These are phyloP conservation scores for Vitis hybrid DNA, from an alignment of 177 flowering plant species.

Conservation along the genomic window DNA sequence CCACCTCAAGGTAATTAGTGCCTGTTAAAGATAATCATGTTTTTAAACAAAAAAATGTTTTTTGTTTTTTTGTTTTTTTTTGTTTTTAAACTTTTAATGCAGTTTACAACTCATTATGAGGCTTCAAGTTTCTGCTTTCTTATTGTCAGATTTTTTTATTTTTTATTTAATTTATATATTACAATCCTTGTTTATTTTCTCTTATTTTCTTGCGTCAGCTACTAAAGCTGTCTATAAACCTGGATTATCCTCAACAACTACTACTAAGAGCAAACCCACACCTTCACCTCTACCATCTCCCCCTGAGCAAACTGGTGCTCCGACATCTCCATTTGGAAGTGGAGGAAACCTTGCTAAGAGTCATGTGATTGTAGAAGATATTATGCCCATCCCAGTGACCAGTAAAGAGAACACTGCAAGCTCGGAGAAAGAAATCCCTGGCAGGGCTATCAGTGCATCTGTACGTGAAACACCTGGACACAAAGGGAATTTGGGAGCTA, in stretches of 20 bases:
- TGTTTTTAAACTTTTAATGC: not conserved
- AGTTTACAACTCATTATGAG: not conserved
- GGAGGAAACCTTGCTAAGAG: slow-evolving; percentile 41
- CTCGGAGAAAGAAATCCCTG: slow-evolving; percentile 52
- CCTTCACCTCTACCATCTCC: slow-evolving; percentile 78
- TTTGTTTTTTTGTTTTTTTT: too few species aligned
- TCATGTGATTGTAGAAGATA: slow-evolving; percentile 32
- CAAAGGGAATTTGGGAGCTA: slow-evolving; percentile 32
- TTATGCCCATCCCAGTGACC: slow-evolving; percentile 20
- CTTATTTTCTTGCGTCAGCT: slow-evolving; percentile 29
- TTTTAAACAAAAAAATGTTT: not conserved
- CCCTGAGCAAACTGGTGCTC: slow-evolving; percentile 44
- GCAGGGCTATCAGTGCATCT: slow-evolving; percentile 22
- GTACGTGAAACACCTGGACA: slow-evolving; percentile 30
- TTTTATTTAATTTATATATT: not conserved
- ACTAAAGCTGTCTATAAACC: slow-evolving; percentile 54
- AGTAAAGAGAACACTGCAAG: slow-evolving; percentile 38
- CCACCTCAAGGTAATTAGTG: slow-evolving; percentile 59
- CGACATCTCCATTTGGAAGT: slow-evolving; percentile 57
- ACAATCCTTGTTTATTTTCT: not conserved
- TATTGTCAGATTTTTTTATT: not conserved
- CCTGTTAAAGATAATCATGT: not conserved
- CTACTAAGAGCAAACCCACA: slow-evolving; percentile 49
- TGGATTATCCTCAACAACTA: slow-evolving; percentile 39
- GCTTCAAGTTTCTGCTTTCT: not conserved